phyloP scores from a whole-genome alignment of 1,284 basidiomycete genomes.

The Hemileia vastatrix region DNA sequence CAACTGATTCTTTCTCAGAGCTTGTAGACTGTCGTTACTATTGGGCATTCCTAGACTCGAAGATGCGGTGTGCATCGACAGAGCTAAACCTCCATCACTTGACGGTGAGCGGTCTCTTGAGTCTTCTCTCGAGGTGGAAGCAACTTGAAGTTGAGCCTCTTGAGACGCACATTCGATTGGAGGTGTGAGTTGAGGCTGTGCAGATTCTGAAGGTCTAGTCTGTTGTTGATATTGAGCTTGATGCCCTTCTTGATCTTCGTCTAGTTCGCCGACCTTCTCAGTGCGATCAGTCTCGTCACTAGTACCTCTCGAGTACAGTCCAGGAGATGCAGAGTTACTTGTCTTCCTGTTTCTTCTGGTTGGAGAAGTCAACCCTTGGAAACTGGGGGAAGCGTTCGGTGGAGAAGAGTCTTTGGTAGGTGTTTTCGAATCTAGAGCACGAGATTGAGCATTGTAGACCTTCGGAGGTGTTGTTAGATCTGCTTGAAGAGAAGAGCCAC shows the following conservation, averaged over 20 bases:
- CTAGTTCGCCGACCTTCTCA: neutral
- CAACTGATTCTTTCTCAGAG: neutral
- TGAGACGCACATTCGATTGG: neutral
- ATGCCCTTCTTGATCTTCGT: neutral
- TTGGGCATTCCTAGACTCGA: neutral
- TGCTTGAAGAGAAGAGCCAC: too few species aligned
- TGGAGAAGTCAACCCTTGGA: neutral
- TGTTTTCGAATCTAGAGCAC: neutral
- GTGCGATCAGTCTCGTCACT: neutral
- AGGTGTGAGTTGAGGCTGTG: neutral
- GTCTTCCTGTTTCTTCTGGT: neutral
- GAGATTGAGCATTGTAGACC: neutral
- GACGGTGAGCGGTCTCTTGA: too few species aligned
- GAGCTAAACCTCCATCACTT: too few species aligned
- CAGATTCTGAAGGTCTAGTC: neutral
- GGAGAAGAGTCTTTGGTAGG: neutral
- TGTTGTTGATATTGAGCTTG: too few species aligned
- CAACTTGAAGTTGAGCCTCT: too few species aligned
- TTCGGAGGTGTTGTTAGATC: too few species aligned
- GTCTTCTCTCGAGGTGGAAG: too few species aligned
- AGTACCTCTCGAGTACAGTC: neutral
- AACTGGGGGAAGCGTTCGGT: neutral
- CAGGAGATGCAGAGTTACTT: neutral
- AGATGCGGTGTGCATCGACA: neutral
- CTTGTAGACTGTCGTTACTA: neutral